These are phyloP conservation scores for Colletotrichum sp. DNA, from an alignment of 2,329 filamentous ascomycete species.

Conservation along the genomic window DNA sequence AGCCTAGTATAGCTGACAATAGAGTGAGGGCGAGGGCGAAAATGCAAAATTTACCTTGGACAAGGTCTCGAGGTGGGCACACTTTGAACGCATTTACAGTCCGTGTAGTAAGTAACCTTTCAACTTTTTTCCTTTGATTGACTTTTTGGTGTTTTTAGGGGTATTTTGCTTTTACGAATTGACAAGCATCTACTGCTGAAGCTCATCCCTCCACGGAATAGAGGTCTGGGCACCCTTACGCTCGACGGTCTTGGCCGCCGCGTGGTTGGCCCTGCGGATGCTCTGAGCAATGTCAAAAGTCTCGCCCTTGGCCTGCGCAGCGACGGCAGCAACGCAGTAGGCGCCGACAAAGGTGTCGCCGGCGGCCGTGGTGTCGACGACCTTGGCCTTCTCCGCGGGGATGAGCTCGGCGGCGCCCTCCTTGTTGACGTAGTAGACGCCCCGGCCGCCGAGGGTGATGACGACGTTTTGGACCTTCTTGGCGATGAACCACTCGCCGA, in stretches of 20 bases:
- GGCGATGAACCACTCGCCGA: constrained; percentile 66
- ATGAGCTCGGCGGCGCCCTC: constrained; percentile 52
- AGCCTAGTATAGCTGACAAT: neutral
- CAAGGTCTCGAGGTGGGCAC: neutral
- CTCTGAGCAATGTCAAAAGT: constrained; percentile 63
- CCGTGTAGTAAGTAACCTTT: neutral
- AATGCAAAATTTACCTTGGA: neutral
- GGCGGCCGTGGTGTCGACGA: constrained; percentile 92
- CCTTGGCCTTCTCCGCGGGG: constrained; percentile 70
- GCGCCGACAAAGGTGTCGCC: constrained; percentile 94
- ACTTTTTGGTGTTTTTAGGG: neutral
- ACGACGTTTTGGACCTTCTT: constrained; percentile 79
- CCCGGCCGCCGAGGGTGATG: constrained; percentile 82
- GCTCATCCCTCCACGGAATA: constrained; percentile 50
- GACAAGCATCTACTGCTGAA: constrained; percentile 20
- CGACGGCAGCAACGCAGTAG: constrained; percentile 78
- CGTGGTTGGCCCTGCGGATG: constrained; percentile 56
- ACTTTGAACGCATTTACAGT: neutral
- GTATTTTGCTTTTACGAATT: neutral
- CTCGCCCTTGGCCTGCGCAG: constrained; percentile 28
- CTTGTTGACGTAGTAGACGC: constrained; percentile 70
- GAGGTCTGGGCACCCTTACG: constrained; percentile 48
- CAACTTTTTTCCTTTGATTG: neutral
- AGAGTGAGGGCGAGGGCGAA: neutral
- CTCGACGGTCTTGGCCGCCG: constrained; percentile 46